These are phyloP conservation scores for Penicillium olsonii DNA, from an alignment of 2,329 filamentous ascomycete species.

Conservation along the genomic window DNA sequence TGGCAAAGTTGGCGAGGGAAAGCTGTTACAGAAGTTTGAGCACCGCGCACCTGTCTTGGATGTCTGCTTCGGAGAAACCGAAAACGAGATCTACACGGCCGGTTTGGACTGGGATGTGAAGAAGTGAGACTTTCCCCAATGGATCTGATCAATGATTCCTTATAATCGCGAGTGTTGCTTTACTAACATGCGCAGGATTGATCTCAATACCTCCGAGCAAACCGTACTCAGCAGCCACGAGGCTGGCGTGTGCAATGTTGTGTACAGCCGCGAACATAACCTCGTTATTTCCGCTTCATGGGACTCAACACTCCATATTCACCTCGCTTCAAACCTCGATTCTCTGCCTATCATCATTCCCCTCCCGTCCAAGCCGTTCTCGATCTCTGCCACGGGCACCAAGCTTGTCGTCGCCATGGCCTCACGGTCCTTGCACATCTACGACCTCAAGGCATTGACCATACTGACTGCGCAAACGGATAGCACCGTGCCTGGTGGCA, in stretches of 20 bases:
- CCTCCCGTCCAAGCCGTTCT: constrained; percentile 86
- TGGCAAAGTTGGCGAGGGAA: constrained; percentile 58
- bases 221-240: constrained; percentile 76
- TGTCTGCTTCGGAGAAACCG: constrained; percentile 82
- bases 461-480: constrained; percentile 54
- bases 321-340: constrained; percentile 60
- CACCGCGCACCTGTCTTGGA: constrained; percentile 85
- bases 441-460: constrained; percentile 73
- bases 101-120: constrained; percentile 86
- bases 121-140: constrained; percentile 53
- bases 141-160: constrained; percentile 54
- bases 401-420: constrained; percentile 97
- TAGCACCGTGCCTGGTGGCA: constrained; percentile 33
- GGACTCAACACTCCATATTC: constrained; percentile 87
- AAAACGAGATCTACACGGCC: constrained; percentile 80
- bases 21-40: constrained; percentile 71
- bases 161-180: constrained; percentile 46
- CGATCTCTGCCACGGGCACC: constrained; percentile 72
- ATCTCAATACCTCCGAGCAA: constrained; percentile 71
- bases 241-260: constrained; percentile 77
- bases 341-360: constrained; percentile 63
- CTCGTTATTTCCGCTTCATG: constrained; percentile 88
- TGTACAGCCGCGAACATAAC: constrained; percentile 74
- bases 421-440: constrained; percentile 88
- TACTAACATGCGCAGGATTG: constrained; percentile 53